Conservation (phyloP, 2,329 filamentous ascomycete species). For the Fusarium armeniacum region DNA sequence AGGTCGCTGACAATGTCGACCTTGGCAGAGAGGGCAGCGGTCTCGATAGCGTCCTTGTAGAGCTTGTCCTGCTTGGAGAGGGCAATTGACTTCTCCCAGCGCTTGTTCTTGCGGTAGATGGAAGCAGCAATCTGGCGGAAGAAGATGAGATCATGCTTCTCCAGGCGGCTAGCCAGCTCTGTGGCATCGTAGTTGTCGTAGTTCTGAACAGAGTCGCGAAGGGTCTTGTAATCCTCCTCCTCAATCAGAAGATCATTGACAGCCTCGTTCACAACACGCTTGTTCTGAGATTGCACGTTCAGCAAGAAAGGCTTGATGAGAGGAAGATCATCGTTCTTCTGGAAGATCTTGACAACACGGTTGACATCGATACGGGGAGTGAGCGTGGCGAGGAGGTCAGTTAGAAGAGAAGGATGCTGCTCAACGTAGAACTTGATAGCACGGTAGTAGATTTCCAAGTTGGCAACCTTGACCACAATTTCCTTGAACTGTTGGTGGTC, state of each 20-base stretch:
- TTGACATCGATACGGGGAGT: constrained; percentile 98
- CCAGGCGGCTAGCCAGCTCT: constrained; percentile 89
- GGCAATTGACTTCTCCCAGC: constrained; percentile 98
- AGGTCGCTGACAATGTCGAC: constrained; percentile 94
- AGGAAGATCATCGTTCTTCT: constrained; percentile 97
- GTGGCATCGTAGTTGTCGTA: constrained; percentile 99
- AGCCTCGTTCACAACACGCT: constrained; percentile 96
- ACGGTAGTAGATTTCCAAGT: constrained; percentile 99
- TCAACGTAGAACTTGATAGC: constrained; percentile 97
- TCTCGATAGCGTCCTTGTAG: constrained; percentile 99
- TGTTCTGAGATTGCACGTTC: constrained; percentile 96
- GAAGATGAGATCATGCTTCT: constrained; percentile 98
- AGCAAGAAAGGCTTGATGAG: constrained; percentile 99
- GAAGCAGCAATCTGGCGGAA: constrained; percentile 98
- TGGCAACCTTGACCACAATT: constrained; percentile 96
- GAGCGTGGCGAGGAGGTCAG: constrained; percentile 92
- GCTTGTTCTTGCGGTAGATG: constrained; percentile 99
- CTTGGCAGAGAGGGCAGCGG: constrained; percentile 91
- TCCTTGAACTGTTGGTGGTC: constrained; percentile 99
- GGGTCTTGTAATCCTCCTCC: constrained; percentile 98
- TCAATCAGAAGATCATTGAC: constrained; percentile 98
- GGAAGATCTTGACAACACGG: constrained; percentile 98
- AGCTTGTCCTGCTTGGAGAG: constrained; percentile 99
- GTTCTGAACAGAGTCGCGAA: constrained; percentile 97
- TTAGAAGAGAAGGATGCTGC: constrained; percentile 94